Base-by-base conservation (phyloP, 2,329 filamentous ascomycete species). In the Balansia obtecta region DNA sequence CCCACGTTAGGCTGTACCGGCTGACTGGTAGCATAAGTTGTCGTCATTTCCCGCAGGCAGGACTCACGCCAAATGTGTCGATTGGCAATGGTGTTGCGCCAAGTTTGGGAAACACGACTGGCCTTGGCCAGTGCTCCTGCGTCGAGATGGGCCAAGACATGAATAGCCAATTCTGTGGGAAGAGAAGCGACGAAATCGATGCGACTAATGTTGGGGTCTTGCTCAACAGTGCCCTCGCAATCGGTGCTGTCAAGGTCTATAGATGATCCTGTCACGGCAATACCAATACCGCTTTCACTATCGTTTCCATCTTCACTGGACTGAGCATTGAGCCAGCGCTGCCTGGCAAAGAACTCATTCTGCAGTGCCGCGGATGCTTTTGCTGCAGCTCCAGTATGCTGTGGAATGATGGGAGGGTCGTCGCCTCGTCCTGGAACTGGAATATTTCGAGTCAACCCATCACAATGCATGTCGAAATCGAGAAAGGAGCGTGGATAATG, bases 61-160 rank as follows among this genome's bases (percentile, higher is more conserved):
- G 78, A 80, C 58, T 81, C 75, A 15, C 79, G 71, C 80, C 80
- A 84, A 45, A 84, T 72, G 58, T 82, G 76, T 56, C 76, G 75
- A 54, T 77, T 78, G 30, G 63, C 60, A 4, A 72, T 64, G 1
- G 75, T 61, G 12, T 60, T 52, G 39, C 68, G 60, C 80, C 80
- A 84, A 5, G 56, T 55, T 30, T 59, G 68, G 12, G 72, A 81
- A 2, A 83, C 80, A 20, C 63, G 60, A 45, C 71, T 69, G 1
- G 74, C 73, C 11, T 68, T 71, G 10, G 67, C 65, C 12, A 84
- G 67, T 1, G 73, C 72, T 2, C 68, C 52, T 9, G 75, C 74
- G 53, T 83, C 78, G 4, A 84, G 68, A 48, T 75, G 67, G 5
- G 75, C 70, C 10, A 84, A 67, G 22, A 83, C 68, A 45, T 81